Evolutionary conservation across 2,329 filamentous ascomycete genomes (phyloP), one percentile per base, ranked within the genome.

Genomic region (Ophiostoma montium): DNA sequence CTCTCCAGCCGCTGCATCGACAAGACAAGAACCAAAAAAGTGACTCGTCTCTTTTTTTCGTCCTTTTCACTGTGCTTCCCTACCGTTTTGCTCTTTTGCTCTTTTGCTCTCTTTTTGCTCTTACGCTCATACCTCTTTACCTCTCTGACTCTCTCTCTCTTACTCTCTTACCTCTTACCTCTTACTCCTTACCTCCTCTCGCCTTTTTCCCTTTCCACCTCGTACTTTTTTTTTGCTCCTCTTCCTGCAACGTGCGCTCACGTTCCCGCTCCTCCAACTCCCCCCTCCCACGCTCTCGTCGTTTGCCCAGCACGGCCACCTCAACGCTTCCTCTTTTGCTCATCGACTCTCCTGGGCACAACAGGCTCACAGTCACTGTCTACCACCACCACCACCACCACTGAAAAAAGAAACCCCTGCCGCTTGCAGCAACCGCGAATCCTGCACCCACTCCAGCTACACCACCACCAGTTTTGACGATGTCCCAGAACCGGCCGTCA

Each of bases 401-500:
- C 23, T 8, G n/a, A n/a, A n/a, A n/a, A n/a, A n/a, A 27, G 5
- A 4, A 27, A 27, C 42, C 39, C 48, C 32, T 50, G 53, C 50
- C 43, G 46, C 49, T 55, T 57, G 43, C 59, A 57, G 55, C 62
- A 59, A 54, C 43, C 39, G 2, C 39, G 39, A 27, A n/a, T 41
- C 35, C 15, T 23, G 18, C 36, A 23, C 18, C 36, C 21, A 27
- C 18, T 7, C 3, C 19, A 41, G 15, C 36, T 27, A 27, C 36
- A n/a, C 36, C 46, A 47, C 33, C 41, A 27, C 48, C 50, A 43
- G 53, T 35, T 21, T 46, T 51, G 50, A 69, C 59, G 35, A 94
- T 95, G 88, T 88, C 86, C 75, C 83, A 88, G 70, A 92, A 83
- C 72, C 79, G 89, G 74, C 85, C 89, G 67, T 84, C 86, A 75